phyloP scores from a whole-genome alignment of 1,284 basidiomycete species.

The Cryptococcus jaspeensis region DNA sequence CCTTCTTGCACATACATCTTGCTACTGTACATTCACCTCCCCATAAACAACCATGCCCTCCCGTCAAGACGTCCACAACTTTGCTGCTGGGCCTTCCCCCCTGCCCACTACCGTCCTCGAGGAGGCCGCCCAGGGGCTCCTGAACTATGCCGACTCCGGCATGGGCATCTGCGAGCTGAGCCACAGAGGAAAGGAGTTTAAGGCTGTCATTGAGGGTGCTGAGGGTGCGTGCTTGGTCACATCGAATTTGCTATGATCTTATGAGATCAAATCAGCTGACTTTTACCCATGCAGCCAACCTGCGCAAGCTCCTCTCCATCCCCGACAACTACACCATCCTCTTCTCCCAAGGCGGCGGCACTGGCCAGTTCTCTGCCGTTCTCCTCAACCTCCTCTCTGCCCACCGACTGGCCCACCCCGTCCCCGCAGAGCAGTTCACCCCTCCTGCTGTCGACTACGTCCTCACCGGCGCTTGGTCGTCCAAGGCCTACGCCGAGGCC shows the following conservation, averaged over 20 bases:
- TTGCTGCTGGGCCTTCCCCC: slow-evolving; percentile 87
- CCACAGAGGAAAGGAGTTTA: slow-evolving; percentile 87
- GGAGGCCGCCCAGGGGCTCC: slow-evolving; percentile 68
- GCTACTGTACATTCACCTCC: not conserved
- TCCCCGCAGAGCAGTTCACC: slow-evolving; percentile 29
- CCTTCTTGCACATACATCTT: not conserved
- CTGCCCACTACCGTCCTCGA: slow-evolving; percentile 77
- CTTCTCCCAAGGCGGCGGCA: slow-evolving; percentile 89
- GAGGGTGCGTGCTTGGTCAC: slow-evolving; percentile 53
- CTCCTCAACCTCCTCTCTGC: slow-evolving; percentile 74
- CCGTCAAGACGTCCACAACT: slow-evolving; percentile 68
- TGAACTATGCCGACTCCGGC: slow-evolving; percentile 84
- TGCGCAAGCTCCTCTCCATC: slow-evolving; percentile 72
- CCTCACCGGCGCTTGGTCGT: slow-evolving; percentile 87
- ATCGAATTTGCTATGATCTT: not conserved
- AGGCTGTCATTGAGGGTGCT: slow-evolving; percentile 65
- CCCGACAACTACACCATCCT: slow-evolving; percentile 81
- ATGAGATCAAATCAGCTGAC: not conserved
- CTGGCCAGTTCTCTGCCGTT: slow-evolving; percentile 82
- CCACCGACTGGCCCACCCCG: slow-evolving; percentile 60
- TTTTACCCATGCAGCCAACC: slow-evolving; percentile 52
- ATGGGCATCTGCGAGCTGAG: slow-evolving; percentile 93
- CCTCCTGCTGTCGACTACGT: slow-evolving; percentile 71
- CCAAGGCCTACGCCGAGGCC: slow-evolving; percentile 80
- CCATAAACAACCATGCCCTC: slow-evolving; percentile 9